Conservation (phyloP, 2,329 filamentous ascomycete genomes). For the Beauveria brongniartii region DNA sequence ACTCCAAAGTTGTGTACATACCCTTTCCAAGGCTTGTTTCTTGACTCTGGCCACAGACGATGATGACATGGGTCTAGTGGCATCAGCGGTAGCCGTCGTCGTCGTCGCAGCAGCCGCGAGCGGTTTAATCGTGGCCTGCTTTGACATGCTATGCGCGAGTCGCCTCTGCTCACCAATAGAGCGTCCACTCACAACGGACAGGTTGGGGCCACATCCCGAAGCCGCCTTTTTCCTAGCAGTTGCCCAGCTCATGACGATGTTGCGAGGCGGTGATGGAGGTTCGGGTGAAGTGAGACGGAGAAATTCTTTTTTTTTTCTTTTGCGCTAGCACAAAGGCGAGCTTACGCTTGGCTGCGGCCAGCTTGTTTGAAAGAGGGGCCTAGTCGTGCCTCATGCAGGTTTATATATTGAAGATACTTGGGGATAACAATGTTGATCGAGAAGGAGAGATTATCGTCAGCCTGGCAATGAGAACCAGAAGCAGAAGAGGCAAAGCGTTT, state of each 20-base stretch:
- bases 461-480: not conserved
- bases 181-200: constrained; percentile 2
- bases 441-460: not conserved
- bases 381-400: not conserved
- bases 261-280: constrained; percentile 11
- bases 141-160: constrained; percentile 4
- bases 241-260: constrained; percentile 31
- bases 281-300: not conserved
- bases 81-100: constrained; percentile 3
- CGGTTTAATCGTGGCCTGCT: not conserved
- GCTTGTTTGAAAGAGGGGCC: not conserved
- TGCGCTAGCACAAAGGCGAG: not conserved
- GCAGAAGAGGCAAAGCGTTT: not conserved
- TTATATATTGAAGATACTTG: not conserved
- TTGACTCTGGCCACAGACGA: constrained; percentile 22
- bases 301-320: not conserved
- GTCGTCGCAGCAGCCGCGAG: constrained; percentile 10
- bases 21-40: constrained; percentile 26
- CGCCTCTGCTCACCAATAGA: constrained; percentile 7
- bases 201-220: constrained; percentile 19
- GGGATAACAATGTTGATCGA: not conserved
- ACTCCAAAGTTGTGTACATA: constrained; percentile 13
- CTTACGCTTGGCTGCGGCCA: constrained; percentile 7
- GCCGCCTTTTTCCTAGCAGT: constrained; percentile 33
- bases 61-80: constrained; percentile 21